Percentiles rank a stretch among this genome's conserved stretches.
Conservation (phyloP, 768 basidiomycete species). For the Pleurotus tuber-regium region DNA sequence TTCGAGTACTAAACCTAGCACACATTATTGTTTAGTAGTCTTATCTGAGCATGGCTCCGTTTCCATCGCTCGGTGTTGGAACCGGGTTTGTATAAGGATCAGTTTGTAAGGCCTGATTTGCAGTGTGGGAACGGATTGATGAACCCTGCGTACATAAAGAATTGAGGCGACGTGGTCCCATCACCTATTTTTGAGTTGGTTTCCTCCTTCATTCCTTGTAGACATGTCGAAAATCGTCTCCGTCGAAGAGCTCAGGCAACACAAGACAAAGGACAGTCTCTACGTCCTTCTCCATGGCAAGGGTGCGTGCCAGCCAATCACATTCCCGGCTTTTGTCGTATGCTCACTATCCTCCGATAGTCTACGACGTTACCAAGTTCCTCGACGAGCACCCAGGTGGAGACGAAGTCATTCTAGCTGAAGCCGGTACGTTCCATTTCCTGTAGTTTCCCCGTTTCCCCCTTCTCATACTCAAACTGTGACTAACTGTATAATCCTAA, state of each 20-base stretch:
- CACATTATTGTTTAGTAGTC: too few relatives aligned
- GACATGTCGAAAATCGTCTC: conserved; percentile 58
- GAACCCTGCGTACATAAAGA: conserved; percentile 1
- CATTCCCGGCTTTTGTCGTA: conserved; percentile 25
- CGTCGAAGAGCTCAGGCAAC: conserved; percentile 72
- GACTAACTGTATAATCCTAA: conserved; percentile 9
- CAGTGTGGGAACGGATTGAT: background rate
- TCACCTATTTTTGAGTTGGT: conserved; percentile 7
- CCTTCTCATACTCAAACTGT: conserved; percentile 4
- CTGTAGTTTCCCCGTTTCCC: conserved; percentile 10
- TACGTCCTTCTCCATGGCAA: conserved; percentile 86
- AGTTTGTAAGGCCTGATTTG: background rate
- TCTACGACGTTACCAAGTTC: conserved; percentile 93
- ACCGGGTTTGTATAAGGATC: background rate
- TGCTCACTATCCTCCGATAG: conserved; percentile 39
- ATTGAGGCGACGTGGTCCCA: conserved; percentile 8
- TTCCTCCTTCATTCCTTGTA: conserved; percentile 10
- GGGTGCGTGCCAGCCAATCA: conserved; percentile 51
- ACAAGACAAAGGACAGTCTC: conserved; percentile 72
- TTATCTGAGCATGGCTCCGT: background rate
- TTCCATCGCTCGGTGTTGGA: background rate
- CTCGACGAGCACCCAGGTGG: conserved; percentile 99
- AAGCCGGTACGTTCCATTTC: conserved; percentile 66
- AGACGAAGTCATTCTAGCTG: conserved; percentile 94
- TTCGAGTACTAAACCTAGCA: conserved; percentile 78